Conservation (phyloP, 129 eudicot genomes). For the Flaveria linearis region DNA sequence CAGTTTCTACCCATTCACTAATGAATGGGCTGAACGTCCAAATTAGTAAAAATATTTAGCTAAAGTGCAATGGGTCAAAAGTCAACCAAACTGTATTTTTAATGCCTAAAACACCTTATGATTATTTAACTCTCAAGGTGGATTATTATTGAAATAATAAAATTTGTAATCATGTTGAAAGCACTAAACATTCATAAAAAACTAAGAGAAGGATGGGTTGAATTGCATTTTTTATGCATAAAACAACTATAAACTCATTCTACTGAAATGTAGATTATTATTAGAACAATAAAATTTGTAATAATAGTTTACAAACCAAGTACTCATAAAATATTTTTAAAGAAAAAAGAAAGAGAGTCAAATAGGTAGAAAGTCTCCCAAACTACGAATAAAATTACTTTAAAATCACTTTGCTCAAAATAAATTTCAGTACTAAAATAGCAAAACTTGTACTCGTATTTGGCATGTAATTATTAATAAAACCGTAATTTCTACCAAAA, state of each 20-base stretch:
- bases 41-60: neutral
- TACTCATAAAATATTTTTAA: neutral
- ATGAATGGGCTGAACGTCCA: neutral
- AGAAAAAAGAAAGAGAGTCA: too few species aligned
- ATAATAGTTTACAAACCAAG: neutral
- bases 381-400: neutral
- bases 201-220: neutral
- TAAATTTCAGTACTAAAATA: neutral
- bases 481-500: neutral
- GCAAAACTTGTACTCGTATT: neutral
- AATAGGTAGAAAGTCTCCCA: neutral
- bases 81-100: neutral
- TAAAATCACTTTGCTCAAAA: neutral
- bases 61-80: neutral
- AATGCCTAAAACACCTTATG: neutral
- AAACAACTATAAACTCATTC: too few species aligned
- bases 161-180: neutral
- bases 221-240: conserved; percentile 2
- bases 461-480: neutral
- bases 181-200: neutral
- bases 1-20: neutral
- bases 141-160: neutral
- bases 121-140: neutral
- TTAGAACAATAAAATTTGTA: neutral
- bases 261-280: too few species aligned